A percentile compares a stretch with the other conserved stretches of the same genome.
Conservation (phyloP, 2,329 filamentous ascomycete species). For the Metarhizium anisopliae region DNA sequence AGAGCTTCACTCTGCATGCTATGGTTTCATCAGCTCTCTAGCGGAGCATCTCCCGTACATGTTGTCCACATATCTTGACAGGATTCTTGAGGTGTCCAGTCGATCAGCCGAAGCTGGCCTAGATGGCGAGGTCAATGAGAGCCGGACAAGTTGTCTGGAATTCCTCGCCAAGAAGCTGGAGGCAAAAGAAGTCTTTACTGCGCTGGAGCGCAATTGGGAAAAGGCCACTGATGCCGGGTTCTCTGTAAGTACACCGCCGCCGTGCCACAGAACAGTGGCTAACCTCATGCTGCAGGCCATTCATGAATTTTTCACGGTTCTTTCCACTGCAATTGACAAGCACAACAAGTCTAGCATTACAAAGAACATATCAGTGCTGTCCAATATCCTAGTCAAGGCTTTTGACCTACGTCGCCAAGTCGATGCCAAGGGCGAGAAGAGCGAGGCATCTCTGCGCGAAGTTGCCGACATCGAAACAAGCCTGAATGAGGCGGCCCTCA, state of each 20-base stretch:
- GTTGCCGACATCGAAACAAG: constrained; percentile 53
- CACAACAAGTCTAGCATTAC: constrained; percentile 71
- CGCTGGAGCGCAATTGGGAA: constrained; percentile 64
- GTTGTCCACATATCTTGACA: constrained; percentile 68
- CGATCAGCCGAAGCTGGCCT: constrained; percentile 57
- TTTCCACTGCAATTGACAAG: constrained; percentile 64
- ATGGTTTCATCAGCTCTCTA: constrained; percentile 68
- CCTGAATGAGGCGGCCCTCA: constrained; percentile 64
- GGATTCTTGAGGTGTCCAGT: constrained; percentile 63
- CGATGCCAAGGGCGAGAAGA: constrained; percentile 35
- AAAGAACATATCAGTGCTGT: constrained; percentile 64
- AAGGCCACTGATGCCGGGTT: constrained; percentile 54
- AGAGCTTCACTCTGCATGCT: constrained; percentile 73
- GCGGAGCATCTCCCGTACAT: constrained; percentile 84
- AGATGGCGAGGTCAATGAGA: constrained; percentile 52
- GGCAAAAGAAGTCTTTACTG: constrained; percentile 64
- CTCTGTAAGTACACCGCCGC: constrained; percentile 37
- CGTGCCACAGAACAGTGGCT: background rate
- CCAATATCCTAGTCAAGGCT: constrained; percentile 49
- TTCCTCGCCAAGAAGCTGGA: constrained; percentile 72
- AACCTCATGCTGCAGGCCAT: constrained; percentile 44
- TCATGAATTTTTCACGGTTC: constrained; percentile 58
- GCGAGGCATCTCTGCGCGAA: constrained; percentile 33
- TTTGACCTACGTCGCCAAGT: constrained; percentile 59
- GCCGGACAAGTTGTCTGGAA: constrained; percentile 59